Conservation (phyloP, 306 rosid species). For the Pyrus communis region DNA sequence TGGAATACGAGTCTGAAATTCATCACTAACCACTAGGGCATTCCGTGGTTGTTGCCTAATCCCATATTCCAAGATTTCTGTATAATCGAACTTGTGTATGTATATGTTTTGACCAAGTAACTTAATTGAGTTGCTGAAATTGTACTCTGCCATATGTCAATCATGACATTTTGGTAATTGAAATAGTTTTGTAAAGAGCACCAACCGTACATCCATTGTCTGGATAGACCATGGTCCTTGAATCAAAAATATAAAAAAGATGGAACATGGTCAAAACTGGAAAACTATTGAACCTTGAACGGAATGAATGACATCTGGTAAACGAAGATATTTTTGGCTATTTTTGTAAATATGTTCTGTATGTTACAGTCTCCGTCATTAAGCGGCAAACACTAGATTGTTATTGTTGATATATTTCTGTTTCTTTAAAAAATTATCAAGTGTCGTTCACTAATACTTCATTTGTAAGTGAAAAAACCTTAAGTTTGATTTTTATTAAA, state of each 20-base stretch:
- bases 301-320: not conserved
- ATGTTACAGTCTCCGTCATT: too few species aligned
- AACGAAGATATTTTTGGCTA: not conserved
- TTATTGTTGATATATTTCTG: too few species aligned
- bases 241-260: too few species aligned
- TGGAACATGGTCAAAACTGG: not conserved
- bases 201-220: not conserved
- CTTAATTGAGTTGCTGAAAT: not conserved
- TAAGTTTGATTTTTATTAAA: too few species aligned
- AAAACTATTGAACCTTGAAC: not conserved
- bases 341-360: not conserved
- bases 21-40: too few species aligned
- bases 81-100: not conserved
- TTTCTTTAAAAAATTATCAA: too few species aligned
- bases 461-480: too few species aligned
- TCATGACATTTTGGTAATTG: not conserved
- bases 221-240: too few species aligned
- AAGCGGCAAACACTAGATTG: too few species aligned
- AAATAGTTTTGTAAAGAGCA: not conserved
- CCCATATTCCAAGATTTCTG: not conserved
- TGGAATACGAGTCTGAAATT: rapidly evolving
- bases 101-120: not conserved
- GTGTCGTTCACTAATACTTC: too few species aligned
- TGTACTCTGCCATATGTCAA: not conserved
- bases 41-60: too few species aligned